Percentiles rank a stretch among this genome's conserved stretches.
These are phyloP conservation scores for Artomyces pyxidatus DNA, from an alignment of 768 basidiomycete species.

Conservation along the genomic window DNA sequence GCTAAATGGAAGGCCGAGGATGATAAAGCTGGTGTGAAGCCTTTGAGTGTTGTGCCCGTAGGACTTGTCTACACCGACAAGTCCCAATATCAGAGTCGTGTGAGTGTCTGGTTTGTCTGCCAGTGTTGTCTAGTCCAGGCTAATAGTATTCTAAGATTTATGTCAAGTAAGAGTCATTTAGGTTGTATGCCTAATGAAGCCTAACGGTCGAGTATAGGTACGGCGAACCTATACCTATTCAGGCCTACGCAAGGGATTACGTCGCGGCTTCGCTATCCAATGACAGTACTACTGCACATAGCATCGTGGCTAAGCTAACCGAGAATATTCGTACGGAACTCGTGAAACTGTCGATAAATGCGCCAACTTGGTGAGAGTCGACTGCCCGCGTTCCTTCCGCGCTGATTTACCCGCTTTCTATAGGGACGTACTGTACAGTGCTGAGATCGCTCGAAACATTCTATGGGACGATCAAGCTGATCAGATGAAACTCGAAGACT, in stretches of 20 bases:
- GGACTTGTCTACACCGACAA: conserved; percentile 94
- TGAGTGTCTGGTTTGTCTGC: conserved; percentile 32
- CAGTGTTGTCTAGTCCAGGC: neutral
- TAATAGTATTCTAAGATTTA: neutral
- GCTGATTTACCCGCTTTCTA: neutral
- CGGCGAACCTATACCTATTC: conserved; percentile 71
- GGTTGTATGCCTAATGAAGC: neutral
- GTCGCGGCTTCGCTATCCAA: conserved; percentile 31
- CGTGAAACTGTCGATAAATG: conserved; percentile 73
- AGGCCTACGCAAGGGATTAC: conserved; percentile 69
- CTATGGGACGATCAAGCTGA: too few relatives aligned
- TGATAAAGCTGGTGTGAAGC: conserved; percentile 20
- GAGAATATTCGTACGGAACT: conserved; percentile 61
- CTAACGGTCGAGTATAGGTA: conserved; percentile 42
- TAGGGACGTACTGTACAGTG: conserved; percentile 84
- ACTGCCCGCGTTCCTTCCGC: neutral
- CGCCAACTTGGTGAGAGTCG: conserved; percentile 75
- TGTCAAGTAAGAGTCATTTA: neutral
- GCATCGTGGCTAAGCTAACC: conserved; percentile 81
- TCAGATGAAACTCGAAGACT: conserved; percentile 53
- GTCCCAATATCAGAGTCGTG: conserved; percentile 84
- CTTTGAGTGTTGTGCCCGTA: conserved; percentile 64
- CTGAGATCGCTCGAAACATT: conserved; percentile 84
- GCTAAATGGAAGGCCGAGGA: conserved; percentile 63
- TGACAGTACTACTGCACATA: conserved; percentile 56